A percentile compares a stretch with the other conserved stretches of the same genome.
Conservation (phyloP, 768 basidiomycete species). For the Ramaria rubella region DNA sequence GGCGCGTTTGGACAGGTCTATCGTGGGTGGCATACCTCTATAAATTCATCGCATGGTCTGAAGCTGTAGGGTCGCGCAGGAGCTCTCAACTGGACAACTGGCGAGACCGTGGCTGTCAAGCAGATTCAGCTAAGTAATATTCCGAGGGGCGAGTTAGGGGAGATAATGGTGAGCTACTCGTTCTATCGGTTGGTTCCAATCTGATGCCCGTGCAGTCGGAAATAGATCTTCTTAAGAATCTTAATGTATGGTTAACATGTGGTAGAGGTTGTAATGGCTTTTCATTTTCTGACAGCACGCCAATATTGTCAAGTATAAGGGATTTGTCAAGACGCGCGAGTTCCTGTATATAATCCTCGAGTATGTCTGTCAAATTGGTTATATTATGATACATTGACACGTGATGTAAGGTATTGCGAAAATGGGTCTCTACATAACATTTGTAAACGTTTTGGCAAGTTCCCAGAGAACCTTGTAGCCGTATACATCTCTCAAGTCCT, state of each 20-base stretch:
- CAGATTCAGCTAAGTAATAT: slow-evolving; percentile 94
- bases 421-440: slow-evolving; percentile 96
- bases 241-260: slow-evolving; percentile 58
- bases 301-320: slow-evolving; percentile 99
- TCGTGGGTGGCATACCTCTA: slow-evolving; percentile 46
- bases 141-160: slow-evolving; percentile 85
- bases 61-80: slow-evolving; percentile 36
- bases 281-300: slow-evolving; percentile 51
- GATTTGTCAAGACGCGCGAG: slow-evolving; percentile 91
- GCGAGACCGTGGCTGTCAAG: slow-evolving; percentile 98
- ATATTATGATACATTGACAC: background rate
- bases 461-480: slow-evolving; percentile 93
- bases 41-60: background rate
- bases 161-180: slow-evolving; percentile 77
- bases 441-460: slow-evolving; percentile 96
- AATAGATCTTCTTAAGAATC: slow-evolving; percentile 94
- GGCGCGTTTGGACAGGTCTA: slow-evolving; percentile 98
- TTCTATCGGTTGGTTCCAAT: background rate
- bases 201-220: slow-evolving; percentile 56
- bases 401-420: slow-evolving; percentile 74
- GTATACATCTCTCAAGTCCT: slow-evolving; percentile 96
- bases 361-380: slow-evolving; percentile 35
- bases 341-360: slow-evolving; percentile 96
- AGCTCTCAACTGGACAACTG: slow-evolving; percentile 90
- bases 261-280: background rate